Evolutionary conservation across 345 rosid species (phyloP).

Genomic region (Eucalyptus decipiens): DNA sequence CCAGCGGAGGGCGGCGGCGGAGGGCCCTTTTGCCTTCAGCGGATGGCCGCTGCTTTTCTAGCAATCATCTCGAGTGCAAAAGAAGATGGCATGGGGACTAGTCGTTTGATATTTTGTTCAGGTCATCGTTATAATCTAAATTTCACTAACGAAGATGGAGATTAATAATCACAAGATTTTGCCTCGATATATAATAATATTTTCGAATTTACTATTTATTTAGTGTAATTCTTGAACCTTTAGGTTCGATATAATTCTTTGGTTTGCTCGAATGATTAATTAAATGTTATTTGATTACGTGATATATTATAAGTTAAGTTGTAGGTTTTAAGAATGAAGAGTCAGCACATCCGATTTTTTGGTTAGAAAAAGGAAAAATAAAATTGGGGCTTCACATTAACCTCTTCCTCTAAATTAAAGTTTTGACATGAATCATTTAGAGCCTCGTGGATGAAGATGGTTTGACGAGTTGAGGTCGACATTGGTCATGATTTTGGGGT

Average conservation of each 20-base stretch:
- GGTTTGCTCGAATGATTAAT: accelerated
- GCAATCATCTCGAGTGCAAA: not conserved
- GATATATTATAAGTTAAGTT: not conserved
- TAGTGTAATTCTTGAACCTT: accelerated
- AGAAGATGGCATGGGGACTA: not conserved
- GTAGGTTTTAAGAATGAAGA: not conserved
- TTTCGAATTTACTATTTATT: not conserved
- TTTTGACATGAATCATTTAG: not conserved
- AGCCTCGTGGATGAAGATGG: not conserved
- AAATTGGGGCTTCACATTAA: too few relatives aligned
- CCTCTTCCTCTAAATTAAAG: too few relatives aligned
- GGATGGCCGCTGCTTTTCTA: not conserved
- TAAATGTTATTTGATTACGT: accelerated
- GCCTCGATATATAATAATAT: not conserved
- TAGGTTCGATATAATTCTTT: not conserved
- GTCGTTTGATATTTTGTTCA: not conserved
- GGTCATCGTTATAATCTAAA: not conserved
- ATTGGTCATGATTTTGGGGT: not conserved
- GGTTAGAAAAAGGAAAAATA: too few relatives aligned
- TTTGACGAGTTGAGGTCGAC: not conserved
- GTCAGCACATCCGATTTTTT: accelerated
- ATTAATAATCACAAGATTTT: not conserved
- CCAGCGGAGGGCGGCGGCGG: not conserved
- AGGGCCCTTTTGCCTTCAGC: not conserved
- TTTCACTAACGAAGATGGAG: not conserved